phyloP scores from a whole-genome alignment of 176 grass and related monocot genomes.

The Bromus sterilis region DNA sequence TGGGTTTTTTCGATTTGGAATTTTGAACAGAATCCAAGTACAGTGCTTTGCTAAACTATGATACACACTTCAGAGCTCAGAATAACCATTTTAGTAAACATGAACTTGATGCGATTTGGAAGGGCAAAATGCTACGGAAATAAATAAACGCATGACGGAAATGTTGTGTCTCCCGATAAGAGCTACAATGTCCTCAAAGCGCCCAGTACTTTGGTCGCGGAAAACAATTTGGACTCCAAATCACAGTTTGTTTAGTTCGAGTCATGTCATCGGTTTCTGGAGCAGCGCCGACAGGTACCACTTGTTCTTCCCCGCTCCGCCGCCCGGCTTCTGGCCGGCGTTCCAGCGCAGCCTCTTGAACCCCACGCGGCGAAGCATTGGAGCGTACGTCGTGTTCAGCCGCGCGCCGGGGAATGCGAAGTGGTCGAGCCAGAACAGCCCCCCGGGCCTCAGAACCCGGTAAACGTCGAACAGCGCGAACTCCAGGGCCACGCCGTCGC shows the following conservation, averaged over 20 bases:
- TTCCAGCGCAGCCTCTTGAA: slow-evolving; percentile 38
- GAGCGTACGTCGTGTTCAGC: slow-evolving; percentile 32
- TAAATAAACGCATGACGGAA: too few species aligned
- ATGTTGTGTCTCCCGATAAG: neutral
- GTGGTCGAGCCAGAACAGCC: slow-evolving; percentile 52
- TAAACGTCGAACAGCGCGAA: slow-evolving; percentile 55
- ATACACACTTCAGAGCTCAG: neutral
- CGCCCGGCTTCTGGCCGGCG: slow-evolving; percentile 34
- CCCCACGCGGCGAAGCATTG: slow-evolving; percentile 28
- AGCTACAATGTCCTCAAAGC: neutral
- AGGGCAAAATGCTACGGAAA: neutral
- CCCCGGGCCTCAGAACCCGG: slow-evolving; percentile 60
- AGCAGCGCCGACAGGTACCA: slow-evolving; percentile 52
- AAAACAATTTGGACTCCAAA: neutral
- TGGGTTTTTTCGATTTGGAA: neutral
- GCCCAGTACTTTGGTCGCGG: neutral
- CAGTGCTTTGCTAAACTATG: neutral
- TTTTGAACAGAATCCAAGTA: neutral
- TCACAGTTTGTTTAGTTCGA: neutral
- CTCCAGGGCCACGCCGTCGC: slow-evolving; percentile 41
- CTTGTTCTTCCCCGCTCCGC: slow-evolving; percentile 23
- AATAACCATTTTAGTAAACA: neutral
- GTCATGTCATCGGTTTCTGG: slow-evolving; percentile 38
- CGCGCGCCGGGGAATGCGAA: slow-evolving; percentile 30
- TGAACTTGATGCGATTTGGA: neutral